Conservation (phyloP, 192 early-diverging fungal genomes). For the Helicostylum pulchrum region DNA sequence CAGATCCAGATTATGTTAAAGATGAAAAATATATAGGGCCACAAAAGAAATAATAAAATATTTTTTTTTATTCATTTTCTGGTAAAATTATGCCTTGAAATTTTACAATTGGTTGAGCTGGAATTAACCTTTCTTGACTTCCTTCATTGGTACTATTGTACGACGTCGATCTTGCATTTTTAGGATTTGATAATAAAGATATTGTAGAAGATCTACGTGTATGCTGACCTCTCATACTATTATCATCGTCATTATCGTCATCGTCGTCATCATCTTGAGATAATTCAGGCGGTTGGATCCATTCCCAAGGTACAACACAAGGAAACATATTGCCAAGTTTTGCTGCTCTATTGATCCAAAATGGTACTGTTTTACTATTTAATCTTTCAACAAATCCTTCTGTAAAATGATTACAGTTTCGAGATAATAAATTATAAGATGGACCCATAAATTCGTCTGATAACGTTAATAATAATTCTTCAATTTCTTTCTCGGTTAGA, state of each 20-base stretch:
- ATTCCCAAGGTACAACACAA: conserved; percentile 37
- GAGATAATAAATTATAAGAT: conserved; percentile 35
- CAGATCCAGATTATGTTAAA: conserved; percentile 20
- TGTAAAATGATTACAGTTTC: conserved; percentile 42
- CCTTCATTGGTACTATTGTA: too few relatives aligned
- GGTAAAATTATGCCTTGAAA: too few relatives aligned
- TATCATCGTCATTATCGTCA: neutral
- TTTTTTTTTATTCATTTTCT: too few relatives aligned
- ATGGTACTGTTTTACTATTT: conserved; percentile 18
- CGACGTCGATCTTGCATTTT: too few relatives aligned
- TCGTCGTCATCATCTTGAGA: neutral
- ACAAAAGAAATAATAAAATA: conserved; percentile 8
- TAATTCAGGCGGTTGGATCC: conserved; percentile 38
- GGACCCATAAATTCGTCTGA: conserved; percentile 35
- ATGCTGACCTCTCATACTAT: too few relatives aligned
- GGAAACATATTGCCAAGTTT: conserved; percentile 39
- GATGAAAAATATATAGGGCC: conserved; percentile 21
- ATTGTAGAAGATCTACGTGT: neutral
- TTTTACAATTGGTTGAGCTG: too few relatives aligned
- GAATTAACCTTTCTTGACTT: too few relatives aligned
- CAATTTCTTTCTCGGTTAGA: conserved; percentile 22
- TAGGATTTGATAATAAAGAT: neutral
- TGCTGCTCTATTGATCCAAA: conserved; percentile 41
- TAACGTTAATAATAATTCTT: conserved; percentile 12
- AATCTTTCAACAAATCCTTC: conserved; percentile 28